Evolutionary conservation across 2,329 filamentous ascomycete species (phyloP), one percentile per base, ranked within the genome.

Genomic region (Microcyclospora tardicrescens): DNA sequence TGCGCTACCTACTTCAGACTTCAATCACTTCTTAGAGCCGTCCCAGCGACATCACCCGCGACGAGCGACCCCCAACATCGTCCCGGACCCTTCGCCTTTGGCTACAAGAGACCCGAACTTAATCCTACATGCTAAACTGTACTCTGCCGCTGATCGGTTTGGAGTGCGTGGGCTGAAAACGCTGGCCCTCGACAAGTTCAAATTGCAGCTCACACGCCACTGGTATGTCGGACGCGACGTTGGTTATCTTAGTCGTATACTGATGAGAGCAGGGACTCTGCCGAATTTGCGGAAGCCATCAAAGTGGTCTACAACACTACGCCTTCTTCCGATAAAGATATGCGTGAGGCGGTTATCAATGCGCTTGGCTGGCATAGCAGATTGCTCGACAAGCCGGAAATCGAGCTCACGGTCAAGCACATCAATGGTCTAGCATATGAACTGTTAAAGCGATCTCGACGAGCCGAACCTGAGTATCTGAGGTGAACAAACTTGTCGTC

Each of bases 341-440:
- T 61, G 39, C 47, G 57, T 11, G 52, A 60, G 34, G 43, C 48
- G 5, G 51, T 59, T 4, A 42, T 46, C 9, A 40, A 51, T 10
- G 55, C 44, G 1, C 45, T 61, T 5, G 39, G 47, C 1, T 43
- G 46, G 40, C 50, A 52, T 34, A 40, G 48, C 16, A 28, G 40
- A 2, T 38, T 56, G 16, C 43, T 53, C 10, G 42, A 50, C 6
- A 53, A 47, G 29, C 46, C 52, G 1, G 50, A 56, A 37, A 48
- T 57, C n/a, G 45, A 57, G 19, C 28, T 47, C 2, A 37, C 47
- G 5, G 43, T 58, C 19, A 46, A 47, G 40, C 50, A 53, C 11
- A 50, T 53, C 38, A 47, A 52, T 46, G 49, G 48, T 1, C 41
- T 58, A 5, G 51, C 55, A 3, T 55, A 51, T 36, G 53, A 56